phyloP scores from a whole-genome alignment of 768 basidiomycete species.

The Hydnum rufescens region DNA sequence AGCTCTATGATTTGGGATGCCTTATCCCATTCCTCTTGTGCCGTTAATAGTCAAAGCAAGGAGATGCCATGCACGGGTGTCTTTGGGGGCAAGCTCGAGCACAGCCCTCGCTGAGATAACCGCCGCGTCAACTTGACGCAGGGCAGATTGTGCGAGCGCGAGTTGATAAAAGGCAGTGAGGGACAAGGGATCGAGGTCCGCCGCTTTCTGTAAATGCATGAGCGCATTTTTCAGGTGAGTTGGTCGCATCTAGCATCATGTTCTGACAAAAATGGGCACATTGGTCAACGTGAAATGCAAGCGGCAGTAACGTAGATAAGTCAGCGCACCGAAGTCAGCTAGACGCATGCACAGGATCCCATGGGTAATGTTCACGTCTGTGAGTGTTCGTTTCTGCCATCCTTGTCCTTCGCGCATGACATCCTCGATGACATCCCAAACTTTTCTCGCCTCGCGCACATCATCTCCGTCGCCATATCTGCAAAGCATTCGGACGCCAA shows the following conservation, averaged over 20 bases:
- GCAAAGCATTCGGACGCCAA: slow-evolving; percentile 64
- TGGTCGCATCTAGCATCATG: slow-evolving; percentile 42
- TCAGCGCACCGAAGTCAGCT: slow-evolving; percentile 40
- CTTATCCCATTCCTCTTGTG: slow-evolving; percentile 57
- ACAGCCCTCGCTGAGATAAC: slow-evolving; percentile 46
- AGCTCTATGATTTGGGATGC: slow-evolving; percentile 58
- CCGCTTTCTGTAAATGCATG: slow-evolving; percentile 17
- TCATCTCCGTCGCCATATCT: slow-evolving; percentile 18
- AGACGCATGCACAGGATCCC: slow-evolving; percentile 56
- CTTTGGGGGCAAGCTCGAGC: slow-evolving; percentile 40
- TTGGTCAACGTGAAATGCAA: background rate
- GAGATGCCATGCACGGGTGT: slow-evolving; percentile 76
- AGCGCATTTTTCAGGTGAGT: slow-evolving; percentile 28
- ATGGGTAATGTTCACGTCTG: slow-evolving; percentile 17
- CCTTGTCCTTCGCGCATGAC: slow-evolving; percentile 6
- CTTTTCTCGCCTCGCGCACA: slow-evolving; percentile 35
- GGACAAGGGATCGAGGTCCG: slow-evolving; percentile 15
- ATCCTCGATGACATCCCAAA: slow-evolving; percentile 37
- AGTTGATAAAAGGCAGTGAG: slow-evolving; percentile 47
- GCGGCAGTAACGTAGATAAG: background rate
- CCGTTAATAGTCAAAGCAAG: slow-evolving; percentile 65
- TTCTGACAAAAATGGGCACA: slow-evolving; percentile 34
- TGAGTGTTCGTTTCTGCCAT: slow-evolving; percentile 11
- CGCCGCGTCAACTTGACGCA: slow-evolving; percentile 47
- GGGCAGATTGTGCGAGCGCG: slow-evolving; percentile 53